These are phyloP conservation scores for Puccinia novopanici DNA, from an alignment of 1,284 basidiomycete genomes.

Conservation along the genomic window DNA sequence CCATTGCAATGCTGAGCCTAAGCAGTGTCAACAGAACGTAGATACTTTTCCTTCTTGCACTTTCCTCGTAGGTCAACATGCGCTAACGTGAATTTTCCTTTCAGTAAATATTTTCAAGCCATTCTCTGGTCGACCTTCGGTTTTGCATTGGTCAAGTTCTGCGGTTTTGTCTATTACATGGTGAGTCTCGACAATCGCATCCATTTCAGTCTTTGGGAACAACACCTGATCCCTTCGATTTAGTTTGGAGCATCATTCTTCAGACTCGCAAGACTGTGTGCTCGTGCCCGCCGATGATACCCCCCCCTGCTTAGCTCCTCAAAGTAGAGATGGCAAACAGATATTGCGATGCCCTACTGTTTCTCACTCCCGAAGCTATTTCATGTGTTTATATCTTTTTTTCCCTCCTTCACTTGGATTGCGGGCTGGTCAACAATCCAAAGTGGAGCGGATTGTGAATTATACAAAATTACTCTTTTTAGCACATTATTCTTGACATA, in stretches of 20 bases:
- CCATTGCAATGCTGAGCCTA: conserved; percentile 45
- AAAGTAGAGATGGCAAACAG: not conserved
- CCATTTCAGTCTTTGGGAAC: not conserved
- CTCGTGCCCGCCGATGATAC: conserved; percentile 39
- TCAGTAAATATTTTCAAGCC: conserved; percentile 48
- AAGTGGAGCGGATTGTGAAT: no score
- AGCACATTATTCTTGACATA: no score
- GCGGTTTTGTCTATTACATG: conserved; percentile 50
- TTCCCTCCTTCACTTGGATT: no score
- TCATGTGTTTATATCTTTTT: not conserved
- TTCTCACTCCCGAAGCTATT: not conserved
- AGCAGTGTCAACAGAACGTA: conserved; percentile 47
- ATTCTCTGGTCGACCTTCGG: conserved; percentile 48
- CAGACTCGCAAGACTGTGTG: conserved; percentile 39
- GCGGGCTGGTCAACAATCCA: no score
- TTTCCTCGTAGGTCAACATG: not conserved
- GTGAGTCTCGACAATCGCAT: not conserved
- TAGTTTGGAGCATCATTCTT: conserved; percentile 50
- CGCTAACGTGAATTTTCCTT: not conserved
- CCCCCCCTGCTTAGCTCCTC: not conserved
- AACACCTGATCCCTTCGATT: not conserved
- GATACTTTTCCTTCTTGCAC: not conserved
- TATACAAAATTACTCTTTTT: no score
- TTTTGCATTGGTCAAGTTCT: conserved; percentile 44
- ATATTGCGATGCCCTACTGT: not conserved